These are phyloP conservation scores for Ophioceras dolichostomum DNA, from an alignment of 2,329 filamentous ascomycete genomes.

Conservation along the genomic window DNA sequence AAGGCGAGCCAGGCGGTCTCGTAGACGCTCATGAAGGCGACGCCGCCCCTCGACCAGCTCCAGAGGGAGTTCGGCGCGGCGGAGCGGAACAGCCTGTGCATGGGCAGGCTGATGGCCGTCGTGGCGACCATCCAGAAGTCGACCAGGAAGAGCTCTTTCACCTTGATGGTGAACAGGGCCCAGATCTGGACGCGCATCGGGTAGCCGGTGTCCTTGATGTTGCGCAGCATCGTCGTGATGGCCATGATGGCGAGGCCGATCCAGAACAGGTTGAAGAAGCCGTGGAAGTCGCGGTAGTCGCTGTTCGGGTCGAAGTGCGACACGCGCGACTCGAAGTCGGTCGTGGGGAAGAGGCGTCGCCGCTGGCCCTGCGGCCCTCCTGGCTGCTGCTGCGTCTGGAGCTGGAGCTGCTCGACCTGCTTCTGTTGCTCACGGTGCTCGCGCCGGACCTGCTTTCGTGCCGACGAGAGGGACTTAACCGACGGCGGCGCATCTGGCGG, in stretches of 20 bases:
- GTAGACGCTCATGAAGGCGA: slow-evolving; percentile 70
- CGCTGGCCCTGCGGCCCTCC: too few species aligned
- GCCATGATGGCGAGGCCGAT: slow-evolving; percentile 95
- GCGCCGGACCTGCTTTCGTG: slow-evolving; percentile 70
- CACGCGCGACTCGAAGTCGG: slow-evolving; percentile 80
- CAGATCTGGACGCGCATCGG: slow-evolving; percentile 79
- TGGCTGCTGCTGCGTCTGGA: not conserved
- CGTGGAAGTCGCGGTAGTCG: slow-evolving; percentile 88
- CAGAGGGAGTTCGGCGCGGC: slow-evolving; percentile 37
- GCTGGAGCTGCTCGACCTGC: too few species aligned
- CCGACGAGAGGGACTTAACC: slow-evolving; percentile 71
- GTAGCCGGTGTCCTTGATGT: slow-evolving; percentile 86
- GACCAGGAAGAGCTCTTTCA: slow-evolving; percentile 73
- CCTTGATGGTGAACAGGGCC: slow-evolving; percentile 75
- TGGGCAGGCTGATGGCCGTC: slow-evolving; percentile 57
- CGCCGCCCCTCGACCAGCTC: slow-evolving; percentile 68
- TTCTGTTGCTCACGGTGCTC: slow-evolving; percentile 23
- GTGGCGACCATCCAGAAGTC: slow-evolving; percentile 77
- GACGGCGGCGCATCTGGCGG: slow-evolving; percentile 89
- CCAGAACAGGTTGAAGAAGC: slow-evolving; percentile 98
- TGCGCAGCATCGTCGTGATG: slow-evolving; percentile 83
- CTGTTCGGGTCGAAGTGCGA: slow-evolving; percentile 89
- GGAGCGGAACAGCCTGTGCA: slow-evolving; percentile 56
- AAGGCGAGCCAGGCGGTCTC: slow-evolving; percentile 67
- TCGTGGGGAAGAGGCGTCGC: slow-evolving; percentile 80